Evolutionary conservation across 2,329 filamentous ascomycete species (phyloP).

Genomic region (Plenodomus lindquistii): DNA sequence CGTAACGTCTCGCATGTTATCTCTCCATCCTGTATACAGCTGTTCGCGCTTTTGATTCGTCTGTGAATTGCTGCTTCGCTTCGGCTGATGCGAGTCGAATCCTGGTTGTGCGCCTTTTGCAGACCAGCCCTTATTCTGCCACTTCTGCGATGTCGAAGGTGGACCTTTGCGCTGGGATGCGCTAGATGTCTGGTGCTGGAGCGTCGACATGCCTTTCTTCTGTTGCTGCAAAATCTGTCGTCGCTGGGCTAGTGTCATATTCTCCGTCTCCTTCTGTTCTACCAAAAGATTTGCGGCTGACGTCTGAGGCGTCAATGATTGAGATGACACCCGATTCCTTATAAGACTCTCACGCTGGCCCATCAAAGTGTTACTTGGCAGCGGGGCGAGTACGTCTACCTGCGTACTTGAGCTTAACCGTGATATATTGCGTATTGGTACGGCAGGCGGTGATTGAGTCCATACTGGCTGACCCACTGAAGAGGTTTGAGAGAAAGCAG

Average conservation of each 20-base stretch:
- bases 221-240: conserved; percentile 44
- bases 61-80: conserved; percentile 28
- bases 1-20: conserved; percentile 33
- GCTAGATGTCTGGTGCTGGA: conserved; percentile 15
- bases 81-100: conserved; percentile 46
- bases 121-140: conserved; percentile 34
- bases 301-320: conserved; percentile 40
- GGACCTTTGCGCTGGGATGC: conserved; percentile 18
- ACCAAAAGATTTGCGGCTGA: conserved; percentile 32
- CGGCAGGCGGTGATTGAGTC: conserved; percentile 23
- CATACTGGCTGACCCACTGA: conserved; percentile 15
- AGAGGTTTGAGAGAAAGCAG: conserved; percentile 26
- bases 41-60: conserved; percentile 38
- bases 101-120: conserved; percentile 25
- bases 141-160: conserved; percentile 35
- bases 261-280: conserved; percentile 54
- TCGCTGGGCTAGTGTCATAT: conserved; percentile 73
- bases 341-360: conserved; percentile 59
- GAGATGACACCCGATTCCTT: conserved; percentile 44
- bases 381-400: conserved; percentile 26
- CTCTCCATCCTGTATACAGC: conserved; percentile 42
- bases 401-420: conserved; percentile 22
- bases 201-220: conserved; percentile 13
- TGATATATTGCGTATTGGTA: conserved; percentile 19
- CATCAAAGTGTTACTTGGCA: conserved; percentile 54